A percentile compares a stretch with the other conserved stretches of the same genome.
Conservation (phyloP, 495 filamentous ascomycete species). For the Penicillium atrosanguineum region DNA sequence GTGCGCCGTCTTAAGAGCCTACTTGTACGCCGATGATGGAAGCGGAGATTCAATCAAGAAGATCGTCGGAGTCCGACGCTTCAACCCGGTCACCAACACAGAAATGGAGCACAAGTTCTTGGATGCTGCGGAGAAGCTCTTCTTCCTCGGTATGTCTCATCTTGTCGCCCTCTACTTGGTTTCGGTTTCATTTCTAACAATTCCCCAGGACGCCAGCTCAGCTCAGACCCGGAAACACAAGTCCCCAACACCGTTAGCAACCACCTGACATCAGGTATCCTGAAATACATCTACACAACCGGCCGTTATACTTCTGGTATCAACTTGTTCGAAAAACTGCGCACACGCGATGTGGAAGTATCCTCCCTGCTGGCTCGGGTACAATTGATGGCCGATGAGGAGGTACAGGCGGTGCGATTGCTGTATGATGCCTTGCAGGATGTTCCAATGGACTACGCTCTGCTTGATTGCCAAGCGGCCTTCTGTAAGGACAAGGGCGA, state of each 20-base stretch:
- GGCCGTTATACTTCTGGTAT: conserved; percentile 94
- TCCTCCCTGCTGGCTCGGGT: conserved; percentile 89
- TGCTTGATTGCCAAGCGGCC: conserved; percentile 90
- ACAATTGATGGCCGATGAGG: conserved; percentile 88
- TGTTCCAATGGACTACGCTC: conserved; percentile 91
- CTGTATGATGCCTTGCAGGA: conserved; percentile 85
- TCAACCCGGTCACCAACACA: conserved; percentile 96
- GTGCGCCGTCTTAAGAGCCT: conserved; percentile 87
- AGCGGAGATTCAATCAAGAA: conserved; percentile 87
- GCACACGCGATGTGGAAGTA: conserved; percentile 85
- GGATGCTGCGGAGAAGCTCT: conserved; percentile 89
- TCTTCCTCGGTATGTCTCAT: conserved; percentile 72
- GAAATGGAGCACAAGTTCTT: conserved; percentile 96
- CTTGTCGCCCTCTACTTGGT: background rate
- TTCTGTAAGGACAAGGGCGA: conserved; percentile 88
- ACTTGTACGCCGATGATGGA: conserved; percentile 94
- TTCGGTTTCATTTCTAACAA: conserved; percentile 20
- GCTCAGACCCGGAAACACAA: conserved; percentile 95
- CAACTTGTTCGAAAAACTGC: conserved; percentile 95
- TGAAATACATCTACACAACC: conserved; percentile 96
- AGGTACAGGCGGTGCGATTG: conserved; percentile 87
- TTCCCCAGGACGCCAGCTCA: conserved; percentile 79
- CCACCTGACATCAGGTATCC: conserved; percentile 82
- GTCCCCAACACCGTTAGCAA: conserved; percentile 98
- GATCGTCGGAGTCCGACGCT: conserved; percentile 89